phyloP scores from a whole-genome alignment of 805 yeast genomes.

The Saccharomycopsis selenospora region DNA sequence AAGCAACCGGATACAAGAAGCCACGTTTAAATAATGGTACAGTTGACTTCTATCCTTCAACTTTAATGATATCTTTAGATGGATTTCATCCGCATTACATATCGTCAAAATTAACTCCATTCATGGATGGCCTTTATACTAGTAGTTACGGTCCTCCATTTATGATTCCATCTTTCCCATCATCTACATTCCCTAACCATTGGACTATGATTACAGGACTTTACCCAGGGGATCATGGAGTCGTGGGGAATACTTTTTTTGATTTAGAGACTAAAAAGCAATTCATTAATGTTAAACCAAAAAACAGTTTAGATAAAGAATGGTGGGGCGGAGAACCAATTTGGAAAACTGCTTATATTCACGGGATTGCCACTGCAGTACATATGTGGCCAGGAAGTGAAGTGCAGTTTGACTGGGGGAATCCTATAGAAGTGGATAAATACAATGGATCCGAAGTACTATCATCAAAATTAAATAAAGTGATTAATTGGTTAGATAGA shows the following conservation, averaged over 20 bases:
- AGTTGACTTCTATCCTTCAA: slow-evolving; percentile 65
- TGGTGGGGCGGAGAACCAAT: slow-evolving; percentile 93
- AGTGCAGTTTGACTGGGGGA: slow-evolving; percentile 45
- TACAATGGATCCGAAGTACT: slow-evolving; percentile 61
- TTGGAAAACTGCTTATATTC: slow-evolving; percentile 68
- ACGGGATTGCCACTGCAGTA: slow-evolving; percentile 61
- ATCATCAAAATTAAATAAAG: slow-evolving; percentile 46
- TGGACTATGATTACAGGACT: slow-evolving; percentile 88
- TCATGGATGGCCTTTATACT: slow-evolving; percentile 49
- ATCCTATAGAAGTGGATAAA: slow-evolving; percentile 47
- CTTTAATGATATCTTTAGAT: slow-evolving; percentile 72
- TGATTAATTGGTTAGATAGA: slow-evolving; percentile 62
- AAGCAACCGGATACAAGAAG: slow-evolving; percentile 19
- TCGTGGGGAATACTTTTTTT: slow-evolving; percentile 73
- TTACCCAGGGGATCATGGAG: slow-evolving; percentile 78
- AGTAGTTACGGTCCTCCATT: slow-evolving; percentile 63
- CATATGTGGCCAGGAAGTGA: slow-evolving; percentile 98
- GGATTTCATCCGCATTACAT: slow-evolving; percentile 91
- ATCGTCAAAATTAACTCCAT: slow-evolving; percentile 59
- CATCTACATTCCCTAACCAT: slow-evolving; percentile 86
- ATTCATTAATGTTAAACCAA: slow-evolving; percentile 57
- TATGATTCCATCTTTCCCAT: slow-evolving; percentile 82
- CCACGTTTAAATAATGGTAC: slow-evolving; percentile 50
- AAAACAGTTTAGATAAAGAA: slow-evolving; percentile 41
- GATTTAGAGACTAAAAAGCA: slow-evolving; percentile 50